Evolutionary conservation across 148 eudicot species (phyloP).

Genomic region (Vaccinium vitisidaea): DNA sequence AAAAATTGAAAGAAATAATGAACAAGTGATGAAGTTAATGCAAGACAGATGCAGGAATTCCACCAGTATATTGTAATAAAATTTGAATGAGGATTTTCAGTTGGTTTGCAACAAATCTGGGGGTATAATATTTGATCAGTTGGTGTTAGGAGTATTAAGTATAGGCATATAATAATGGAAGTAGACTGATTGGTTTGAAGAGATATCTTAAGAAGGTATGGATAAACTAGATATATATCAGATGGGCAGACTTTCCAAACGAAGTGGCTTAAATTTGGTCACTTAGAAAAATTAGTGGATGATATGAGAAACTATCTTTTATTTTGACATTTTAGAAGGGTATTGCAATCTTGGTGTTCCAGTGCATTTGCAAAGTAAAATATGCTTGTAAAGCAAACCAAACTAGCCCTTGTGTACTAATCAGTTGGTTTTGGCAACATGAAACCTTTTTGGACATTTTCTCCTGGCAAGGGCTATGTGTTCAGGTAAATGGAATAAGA

Average conservation of each 20-base stretch:
- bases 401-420: neutral
- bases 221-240: neutral
- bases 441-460: neutral
- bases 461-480: neutral
- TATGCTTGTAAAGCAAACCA: neutral
- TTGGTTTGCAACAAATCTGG: neutral
- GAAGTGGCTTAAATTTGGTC: neutral
- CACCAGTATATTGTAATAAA: neutral
- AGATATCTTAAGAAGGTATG: neutral
- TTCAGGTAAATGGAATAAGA: neutral
- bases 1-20: neutral
- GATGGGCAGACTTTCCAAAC: neutral
- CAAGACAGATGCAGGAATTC: neutral
- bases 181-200: neutral
- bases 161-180: neutral
- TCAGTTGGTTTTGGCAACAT: neutral
- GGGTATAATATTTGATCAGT: constrained; percentile 5
- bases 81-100: neutral
- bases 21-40: neutral
- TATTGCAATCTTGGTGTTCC: neutral
- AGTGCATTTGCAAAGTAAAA: neutral
- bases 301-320: neutral
- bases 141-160: neutral
- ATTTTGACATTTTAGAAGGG: neutral
- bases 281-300: neutral